Evolutionary conservation across 2,329 filamentous ascomycete species (phyloP).

Genomic region (Paraphoma sp.): DNA sequence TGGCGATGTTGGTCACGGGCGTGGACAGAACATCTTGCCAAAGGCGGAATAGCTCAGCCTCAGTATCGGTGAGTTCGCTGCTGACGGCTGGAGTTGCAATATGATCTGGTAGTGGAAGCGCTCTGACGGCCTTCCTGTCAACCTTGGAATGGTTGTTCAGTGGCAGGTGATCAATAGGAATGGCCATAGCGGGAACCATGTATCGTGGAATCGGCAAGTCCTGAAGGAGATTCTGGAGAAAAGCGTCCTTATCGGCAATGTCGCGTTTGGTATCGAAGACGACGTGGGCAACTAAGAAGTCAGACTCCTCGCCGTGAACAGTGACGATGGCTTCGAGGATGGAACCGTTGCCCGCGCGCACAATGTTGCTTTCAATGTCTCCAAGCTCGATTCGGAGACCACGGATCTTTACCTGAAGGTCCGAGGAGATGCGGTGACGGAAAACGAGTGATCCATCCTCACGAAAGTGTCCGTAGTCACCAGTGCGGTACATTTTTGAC

Average conservation of each 20-base stretch:
- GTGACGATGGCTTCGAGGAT: constrained; percentile 37
- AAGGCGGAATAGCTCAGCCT: neutral
- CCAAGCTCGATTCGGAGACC: constrained; percentile 50
- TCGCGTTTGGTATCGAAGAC: neutral
- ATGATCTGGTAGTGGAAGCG: constrained; percentile 17
- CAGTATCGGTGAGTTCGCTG: neutral
- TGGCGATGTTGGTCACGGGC: neutral
- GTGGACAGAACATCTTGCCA: neutral
- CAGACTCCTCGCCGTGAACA: constrained; percentile 14
- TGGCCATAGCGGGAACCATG: constrained; percentile 16
- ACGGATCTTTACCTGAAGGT: constrained; percentile 37
- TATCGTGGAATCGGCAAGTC: constrained; percentile 46
- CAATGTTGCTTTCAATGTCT: constrained; percentile 48
- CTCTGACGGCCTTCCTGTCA: constrained; percentile 20
- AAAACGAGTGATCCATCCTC: constrained; percentile 45
- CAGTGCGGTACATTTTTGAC: constrained; percentile 47
- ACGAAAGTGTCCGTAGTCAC: constrained; percentile 48
- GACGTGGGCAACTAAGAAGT: constrained; percentile 23
- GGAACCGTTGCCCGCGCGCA: constrained; percentile 24
- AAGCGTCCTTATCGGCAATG: neutral
- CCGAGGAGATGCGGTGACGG: constrained; percentile 14
- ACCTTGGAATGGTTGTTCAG: constrained; percentile 12
- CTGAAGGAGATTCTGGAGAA: neutral
- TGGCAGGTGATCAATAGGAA: constrained; percentile 15
- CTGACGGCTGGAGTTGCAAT: neutral